Base-by-base conservation (phyloP, 2,329 filamentous ascomycete species). In the Canariomyces notabilis region DNA sequence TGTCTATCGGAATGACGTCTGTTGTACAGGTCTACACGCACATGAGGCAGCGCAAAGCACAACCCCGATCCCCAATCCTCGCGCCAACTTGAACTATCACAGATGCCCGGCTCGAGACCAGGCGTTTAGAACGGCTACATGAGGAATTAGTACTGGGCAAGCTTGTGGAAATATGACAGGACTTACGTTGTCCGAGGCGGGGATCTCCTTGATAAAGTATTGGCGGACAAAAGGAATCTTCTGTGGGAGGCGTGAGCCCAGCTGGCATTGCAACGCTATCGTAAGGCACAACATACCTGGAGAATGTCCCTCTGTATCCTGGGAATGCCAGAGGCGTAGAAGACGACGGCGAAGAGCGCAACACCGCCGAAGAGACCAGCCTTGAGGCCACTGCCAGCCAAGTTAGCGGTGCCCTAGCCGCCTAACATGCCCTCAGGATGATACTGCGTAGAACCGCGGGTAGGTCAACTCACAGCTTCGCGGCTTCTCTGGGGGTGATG, bases 111-210 rank as follows among this genome's bases (percentile, higher is more conserved):
- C 23, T 29, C 20, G 20, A 35, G 20, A 23, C 6, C 8, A 18
- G 31, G n/a, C 16, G 39, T 50, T 59, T 59, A 59, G 48, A 60
- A 60, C 42, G 57, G 55, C 56, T 59, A 33, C 8, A 19, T 4
- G 0, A 34, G 19, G 11, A 6, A 31, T 54, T 37, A 56, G 47
- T 7, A 29, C 11, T 4, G 22, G 9, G 15, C 11, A 14, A 11
- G 18, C n/a, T 26, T 21, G 11, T 5, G 6, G 11, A 19, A 21
- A 12, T n/a, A 2, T 6, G 3, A 23, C 12, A 14, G 6, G 9
- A 73, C 78, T 70, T 58, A 83, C 79, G 68, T 81, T 82, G 68
- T 83, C 80, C 50, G 79, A 76, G 49, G 79, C 69, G 57, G 77
- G 73, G 56, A 77, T 58, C 61, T 79, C 69, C 63, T 75, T 73